A percentile compares a stretch with the other conserved stretches of the same genome.
These are phyloP conservation scores for Selaginella moellendorffii DNA, from an alignment of 75 land plant genomes.

Conservation along the genomic window DNA sequence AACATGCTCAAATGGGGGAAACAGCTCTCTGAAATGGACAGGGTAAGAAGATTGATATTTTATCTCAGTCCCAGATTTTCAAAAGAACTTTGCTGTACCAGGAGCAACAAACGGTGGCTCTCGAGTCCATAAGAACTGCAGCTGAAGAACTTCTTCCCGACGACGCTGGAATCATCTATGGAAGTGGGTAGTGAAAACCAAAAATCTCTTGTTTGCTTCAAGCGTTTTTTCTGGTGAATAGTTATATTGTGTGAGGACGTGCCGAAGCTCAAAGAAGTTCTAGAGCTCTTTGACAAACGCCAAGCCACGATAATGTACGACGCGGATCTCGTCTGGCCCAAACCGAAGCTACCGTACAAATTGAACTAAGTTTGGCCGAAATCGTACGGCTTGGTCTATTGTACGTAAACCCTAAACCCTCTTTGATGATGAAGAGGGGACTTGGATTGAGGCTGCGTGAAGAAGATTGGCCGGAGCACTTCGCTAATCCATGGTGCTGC, in stretches of 20 bases:
- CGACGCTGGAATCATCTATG: constrained; percentile 3
- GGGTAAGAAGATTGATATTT: neutral
- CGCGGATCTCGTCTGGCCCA: constrained; percentile 3
- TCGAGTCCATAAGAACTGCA: constrained; percentile 2
- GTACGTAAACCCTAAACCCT: too few species aligned
- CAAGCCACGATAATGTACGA: neutral
- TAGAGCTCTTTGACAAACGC: neutral
- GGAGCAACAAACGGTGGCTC: constrained; percentile 4
- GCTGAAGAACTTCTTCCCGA: constrained; percentile 2
- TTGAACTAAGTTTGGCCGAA: too few species aligned
- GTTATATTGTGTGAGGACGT: neutral
- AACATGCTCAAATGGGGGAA: constrained; percentile 9
- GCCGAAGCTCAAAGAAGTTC: constrained; percentile 4
- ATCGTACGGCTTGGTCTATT: too few species aligned
- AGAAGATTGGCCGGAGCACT: too few species aligned
- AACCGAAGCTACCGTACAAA: neutral
- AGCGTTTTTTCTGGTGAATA: neutral
- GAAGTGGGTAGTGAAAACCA: neutral
- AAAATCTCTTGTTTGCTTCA: neutral
- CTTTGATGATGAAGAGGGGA: too few species aligned
- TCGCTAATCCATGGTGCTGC: too few species aligned
- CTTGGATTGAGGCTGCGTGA: too few species aligned
- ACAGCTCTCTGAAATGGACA: constrained; percentile 1
- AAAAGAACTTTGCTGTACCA: neutral
- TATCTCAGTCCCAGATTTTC: neutral